Percentiles rank a stretch among this genome's conserved stretches.
These are phyloP conservation scores for Rhytidhysteron rufulum DNA, from an alignment of 2,329 filamentous ascomycete genomes.

Conservation along the genomic window DNA sequence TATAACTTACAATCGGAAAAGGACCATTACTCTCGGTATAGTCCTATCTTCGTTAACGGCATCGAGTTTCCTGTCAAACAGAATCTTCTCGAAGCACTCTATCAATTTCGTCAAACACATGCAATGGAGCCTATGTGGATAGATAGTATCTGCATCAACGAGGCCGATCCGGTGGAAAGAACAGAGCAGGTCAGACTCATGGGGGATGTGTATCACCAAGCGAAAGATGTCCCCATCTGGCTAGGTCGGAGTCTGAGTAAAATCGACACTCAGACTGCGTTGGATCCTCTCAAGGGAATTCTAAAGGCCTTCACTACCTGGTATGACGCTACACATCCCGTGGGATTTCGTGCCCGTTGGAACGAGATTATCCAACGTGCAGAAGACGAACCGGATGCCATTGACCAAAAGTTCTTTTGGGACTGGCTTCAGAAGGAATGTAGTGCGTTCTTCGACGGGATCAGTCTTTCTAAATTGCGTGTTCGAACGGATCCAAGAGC, in stretches of 20 bases:
- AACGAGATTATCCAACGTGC: neutral
- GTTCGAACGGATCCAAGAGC: neutral
- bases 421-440: slow-evolving; percentile 3
- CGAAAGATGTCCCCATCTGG: neutral
- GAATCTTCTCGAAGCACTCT: slow-evolving; percentile 1
- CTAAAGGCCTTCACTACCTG: neutral
- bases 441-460: slow-evolving; percentile 2
- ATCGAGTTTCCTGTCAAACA: slow-evolving; percentile 3
- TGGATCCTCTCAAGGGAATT: neutral
- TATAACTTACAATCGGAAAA: no score
- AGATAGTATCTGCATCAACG: no score
- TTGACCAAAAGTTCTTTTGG: slow-evolving; percentile 5
- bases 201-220: no score
- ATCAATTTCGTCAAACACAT: slow-evolving; percentile 1
- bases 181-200: no score
- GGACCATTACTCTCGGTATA: no score
- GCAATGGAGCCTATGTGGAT: neutral
- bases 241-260: neutral
- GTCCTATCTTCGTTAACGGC: slow-evolving; percentile 4
- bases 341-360: slow-evolving; percentile 1
- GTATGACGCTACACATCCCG: neutral
- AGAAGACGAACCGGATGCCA: neutral
- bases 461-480: neutral
- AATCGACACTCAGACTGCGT: neutral
- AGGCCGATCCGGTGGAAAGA: no score